Conservation (phyloP, 169 alveolate species). For the Plasmodium gonderi region DNA sequence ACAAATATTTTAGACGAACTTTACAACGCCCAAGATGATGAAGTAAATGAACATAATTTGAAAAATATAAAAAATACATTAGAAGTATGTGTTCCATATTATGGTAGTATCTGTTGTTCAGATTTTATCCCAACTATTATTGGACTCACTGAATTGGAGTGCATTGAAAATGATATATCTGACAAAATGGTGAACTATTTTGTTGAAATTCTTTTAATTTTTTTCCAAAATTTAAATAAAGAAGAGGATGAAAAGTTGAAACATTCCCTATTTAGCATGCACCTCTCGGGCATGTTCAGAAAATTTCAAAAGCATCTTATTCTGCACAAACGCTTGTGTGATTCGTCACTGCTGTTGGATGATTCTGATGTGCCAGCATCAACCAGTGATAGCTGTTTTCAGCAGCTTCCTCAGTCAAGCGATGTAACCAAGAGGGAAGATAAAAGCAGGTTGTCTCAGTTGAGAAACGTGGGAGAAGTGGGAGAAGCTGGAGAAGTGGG, state of each 20-base stretch:
- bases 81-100: constrained; percentile 42
- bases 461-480: too few relatives aligned
- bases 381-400: too few relatives aligned
- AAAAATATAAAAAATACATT: constrained; percentile 11
- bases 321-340: constrained; percentile 16
- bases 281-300: constrained; percentile 1
- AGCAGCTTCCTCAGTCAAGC: too few relatives aligned
- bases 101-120: constrained; percentile 26
- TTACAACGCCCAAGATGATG: constrained; percentile 44
- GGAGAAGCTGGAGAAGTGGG: too few relatives aligned
- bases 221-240: constrained; percentile 16
- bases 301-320: constrained; percentile 13
- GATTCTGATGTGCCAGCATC: too few relatives aligned
- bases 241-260: neutral
- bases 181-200: constrained; percentile 28
- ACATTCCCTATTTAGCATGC: neutral
- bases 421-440: too few relatives aligned
- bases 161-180: constrained; percentile 29
- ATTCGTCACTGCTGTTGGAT: neutral
- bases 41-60: constrained; percentile 32
- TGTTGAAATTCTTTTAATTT: constrained; percentile 16
- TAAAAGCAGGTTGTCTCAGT: too few relatives aligned
- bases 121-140: constrained; percentile 20
- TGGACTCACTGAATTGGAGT: constrained; percentile 48
- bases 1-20: constrained; percentile 40